phyloP scores from a whole-genome alignment of 192 early-diverging fungal genomes.

The Chytriomyces sp. region DNA sequence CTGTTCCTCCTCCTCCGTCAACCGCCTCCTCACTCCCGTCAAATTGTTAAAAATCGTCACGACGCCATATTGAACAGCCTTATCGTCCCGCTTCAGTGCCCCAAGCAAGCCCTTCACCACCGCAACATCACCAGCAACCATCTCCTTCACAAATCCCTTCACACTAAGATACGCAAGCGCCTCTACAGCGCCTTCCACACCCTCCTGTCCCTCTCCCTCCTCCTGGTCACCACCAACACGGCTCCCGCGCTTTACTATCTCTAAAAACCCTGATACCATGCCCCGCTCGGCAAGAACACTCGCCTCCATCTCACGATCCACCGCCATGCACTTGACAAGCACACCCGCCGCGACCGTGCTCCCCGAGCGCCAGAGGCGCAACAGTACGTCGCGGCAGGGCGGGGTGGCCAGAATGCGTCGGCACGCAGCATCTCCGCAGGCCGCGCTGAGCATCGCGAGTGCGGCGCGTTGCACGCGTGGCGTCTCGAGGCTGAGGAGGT shows the following conservation, averaged over 20 bases:
- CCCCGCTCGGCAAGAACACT: constrained; percentile 19
- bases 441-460: constrained; percentile 55
- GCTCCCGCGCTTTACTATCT: constrained; percentile 41
- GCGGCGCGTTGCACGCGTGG: constrained; percentile 67
- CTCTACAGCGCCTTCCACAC: constrained; percentile 56
- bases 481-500: constrained; percentile 76
- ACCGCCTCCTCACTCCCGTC: constrained; percentile 64
- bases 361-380: constrained; percentile 7
- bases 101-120: constrained; percentile 59
- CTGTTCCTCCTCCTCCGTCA: constrained; percentile 81
- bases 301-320: constrained; percentile 25
- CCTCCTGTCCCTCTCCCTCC: constrained; percentile 10
- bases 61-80: constrained; percentile 71
- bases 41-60: constrained; percentile 77
- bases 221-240: no score
- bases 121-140: constrained; percentile 56
- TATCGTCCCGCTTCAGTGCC: constrained; percentile 29
- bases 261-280: constrained; percentile 58
- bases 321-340: constrained; percentile 44
- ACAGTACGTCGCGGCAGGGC: constrained; percentile 22
- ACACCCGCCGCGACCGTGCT: constrained; percentile 32
- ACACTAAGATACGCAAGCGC: constrained; percentile 81
- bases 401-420: constrained; percentile 53
- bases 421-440: constrained; percentile 63
- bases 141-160: constrained; percentile 68